Conservation (phyloP, 192 early-diverging fungal species). For the Coemansia sp. region DNA sequence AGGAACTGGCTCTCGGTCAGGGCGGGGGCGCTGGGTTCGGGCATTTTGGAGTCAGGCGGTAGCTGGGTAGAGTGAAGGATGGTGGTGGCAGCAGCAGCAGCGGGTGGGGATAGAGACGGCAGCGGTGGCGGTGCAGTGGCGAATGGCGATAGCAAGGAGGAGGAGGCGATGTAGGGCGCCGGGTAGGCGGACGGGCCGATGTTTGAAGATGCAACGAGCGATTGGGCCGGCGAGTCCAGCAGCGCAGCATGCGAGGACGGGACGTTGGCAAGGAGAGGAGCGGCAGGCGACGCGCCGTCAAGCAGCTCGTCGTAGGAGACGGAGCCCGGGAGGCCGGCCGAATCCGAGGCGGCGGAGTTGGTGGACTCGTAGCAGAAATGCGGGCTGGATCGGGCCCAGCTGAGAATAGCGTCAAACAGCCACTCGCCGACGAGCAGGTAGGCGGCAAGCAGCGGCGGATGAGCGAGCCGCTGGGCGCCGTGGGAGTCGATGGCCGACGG, state of each 20-base stretch:
- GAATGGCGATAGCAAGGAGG: not conserved
- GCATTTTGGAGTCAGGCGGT: not conserved
- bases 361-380: slow-evolving; percentile 26
- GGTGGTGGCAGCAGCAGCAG: no score
- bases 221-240: not conserved
- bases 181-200: slow-evolving; percentile 3
- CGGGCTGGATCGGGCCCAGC: slow-evolving; percentile 27
- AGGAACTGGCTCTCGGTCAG: slow-evolving; percentile 22
- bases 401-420: slow-evolving; percentile 18
- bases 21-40: slow-evolving; percentile 24
- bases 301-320: slow-evolving; percentile 15
- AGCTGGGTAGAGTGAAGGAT: no score
- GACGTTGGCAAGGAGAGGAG: not conserved
- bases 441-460: slow-evolving; percentile 15
- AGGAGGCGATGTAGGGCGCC: slow-evolving; percentile 21
- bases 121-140: no score
- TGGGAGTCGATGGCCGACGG: not conserved
- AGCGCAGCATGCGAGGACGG: not conserved
- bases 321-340: not conserved
- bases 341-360: not conserved
- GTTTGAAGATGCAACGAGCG: not conserved
- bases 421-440: slow-evolving; percentile 32
- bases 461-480: not conserved
- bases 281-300: not conserved
- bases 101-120: no score